A percentile compares a stretch with the other conserved stretches of the same genome.
phyloP scores from a whole-genome alignment of 2,329 filamentous ascomycete genomes.

The Penicillium sp. region DNA sequence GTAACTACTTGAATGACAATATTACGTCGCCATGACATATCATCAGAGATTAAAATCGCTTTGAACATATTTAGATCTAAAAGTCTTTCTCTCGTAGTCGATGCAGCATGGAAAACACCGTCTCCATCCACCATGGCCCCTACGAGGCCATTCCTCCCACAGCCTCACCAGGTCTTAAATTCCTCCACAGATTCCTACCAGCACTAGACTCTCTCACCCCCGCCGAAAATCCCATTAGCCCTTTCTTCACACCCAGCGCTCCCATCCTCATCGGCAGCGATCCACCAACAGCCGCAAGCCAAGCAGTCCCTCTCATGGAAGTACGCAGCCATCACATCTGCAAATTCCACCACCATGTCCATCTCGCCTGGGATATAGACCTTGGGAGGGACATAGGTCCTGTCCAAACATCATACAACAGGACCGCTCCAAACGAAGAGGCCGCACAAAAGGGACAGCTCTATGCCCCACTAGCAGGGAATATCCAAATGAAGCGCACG shows the following conservation, averaged over 20 bases:
- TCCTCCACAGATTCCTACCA: conserved; percentile 24
- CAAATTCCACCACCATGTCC: conserved; percentile 17
- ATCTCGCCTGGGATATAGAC: conserved; percentile 26
- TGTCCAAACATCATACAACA: background rate
- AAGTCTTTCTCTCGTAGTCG: background rate
- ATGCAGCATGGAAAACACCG: conserved; percentile 8
- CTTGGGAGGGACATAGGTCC: background rate
- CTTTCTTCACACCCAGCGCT: conserved; percentile 21
- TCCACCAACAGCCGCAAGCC: conserved; percentile 11
- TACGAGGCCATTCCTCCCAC: conserved; percentile 18
- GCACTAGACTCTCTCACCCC: conserved; percentile 19
- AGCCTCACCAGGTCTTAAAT: conserved; percentile 21
- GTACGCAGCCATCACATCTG: conserved; percentile 18
- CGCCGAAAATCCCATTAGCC: conserved; percentile 1
- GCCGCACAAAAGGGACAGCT: background rate
- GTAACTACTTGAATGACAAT: conserved; percentile 4
- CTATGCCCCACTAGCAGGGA: conserved; percentile 8
- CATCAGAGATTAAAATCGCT: background rate
- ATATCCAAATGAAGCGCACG: conserved; percentile 15
- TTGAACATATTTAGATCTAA: background rate
- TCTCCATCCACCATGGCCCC: conserved; percentile 22
- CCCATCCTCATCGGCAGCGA: conserved; percentile 20
- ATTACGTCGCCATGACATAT: conserved; percentile 4
- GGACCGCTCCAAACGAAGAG: background rate
- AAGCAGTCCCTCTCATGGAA: conserved; percentile 17